phyloP scores from a whole-genome alignment of 257 asterid species.

The Gentiana straminea region DNA sequence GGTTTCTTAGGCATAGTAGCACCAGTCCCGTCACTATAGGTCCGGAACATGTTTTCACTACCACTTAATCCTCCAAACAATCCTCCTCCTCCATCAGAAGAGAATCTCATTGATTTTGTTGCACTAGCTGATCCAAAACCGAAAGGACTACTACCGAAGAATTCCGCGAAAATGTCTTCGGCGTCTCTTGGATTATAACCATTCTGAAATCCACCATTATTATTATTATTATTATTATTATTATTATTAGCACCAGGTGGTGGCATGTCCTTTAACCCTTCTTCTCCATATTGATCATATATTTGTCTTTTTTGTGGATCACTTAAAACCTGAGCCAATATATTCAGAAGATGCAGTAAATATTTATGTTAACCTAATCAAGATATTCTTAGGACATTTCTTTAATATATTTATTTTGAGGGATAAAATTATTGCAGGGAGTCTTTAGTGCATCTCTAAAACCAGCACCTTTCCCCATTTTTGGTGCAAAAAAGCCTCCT shows the following conservation, averaged over 20 bases:
- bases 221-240: too few relatives aligned
- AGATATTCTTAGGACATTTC: too few relatives aligned
- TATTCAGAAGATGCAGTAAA: too few relatives aligned
- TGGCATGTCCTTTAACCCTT: slow-evolving; percentile 65
- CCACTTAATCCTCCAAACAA: slow-evolving; percentile 28
- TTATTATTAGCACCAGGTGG: slow-evolving; percentile 37
- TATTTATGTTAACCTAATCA: too few relatives aligned
- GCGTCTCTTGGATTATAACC: slow-evolving; percentile 67
- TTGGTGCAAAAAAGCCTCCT: too few relatives aligned
- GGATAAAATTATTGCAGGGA: too few relatives aligned
- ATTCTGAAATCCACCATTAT: slow-evolving; percentile 23
- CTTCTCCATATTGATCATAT: slow-evolving; percentile 79
- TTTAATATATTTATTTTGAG: too few relatives aligned
- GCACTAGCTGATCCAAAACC: slow-evolving; percentile 49
- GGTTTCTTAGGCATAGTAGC: slow-evolving; percentile 58
- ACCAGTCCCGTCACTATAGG: slow-evolving; percentile 34
- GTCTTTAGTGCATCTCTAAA: too few relatives aligned
- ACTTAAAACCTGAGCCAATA: slow-evolving; percentile 51
- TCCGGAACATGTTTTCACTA: slow-evolving; percentile 27
- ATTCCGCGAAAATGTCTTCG: slow-evolving; percentile 89
- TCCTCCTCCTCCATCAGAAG: slow-evolving; percentile 48
- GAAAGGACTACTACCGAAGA: slow-evolving; percentile 85
- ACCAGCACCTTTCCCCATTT: too few relatives aligned
- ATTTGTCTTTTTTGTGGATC: slow-evolving; percentile 75
- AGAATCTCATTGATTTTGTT: slow-evolving; percentile 39